Conservation (phyloP, 306 rosid species). For the Lathyrus oleraceus region DNA sequence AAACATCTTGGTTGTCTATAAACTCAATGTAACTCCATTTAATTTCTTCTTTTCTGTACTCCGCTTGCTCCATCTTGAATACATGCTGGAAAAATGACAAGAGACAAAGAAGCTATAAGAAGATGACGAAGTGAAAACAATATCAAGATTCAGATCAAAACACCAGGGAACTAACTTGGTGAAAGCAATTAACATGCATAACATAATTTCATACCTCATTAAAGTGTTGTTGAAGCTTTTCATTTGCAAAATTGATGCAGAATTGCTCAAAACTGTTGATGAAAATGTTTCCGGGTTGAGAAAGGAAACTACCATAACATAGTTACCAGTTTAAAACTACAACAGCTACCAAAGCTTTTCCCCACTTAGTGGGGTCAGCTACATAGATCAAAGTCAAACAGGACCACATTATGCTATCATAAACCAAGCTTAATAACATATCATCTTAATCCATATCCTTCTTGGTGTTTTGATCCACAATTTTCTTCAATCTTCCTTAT, state of each 20-base stretch:
- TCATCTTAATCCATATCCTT: not conserved
- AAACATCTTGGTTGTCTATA: constrained; percentile 95
- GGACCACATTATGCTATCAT: not conserved
- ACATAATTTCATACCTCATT: constrained; percentile 66
- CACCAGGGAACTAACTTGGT: constrained; percentile 16
- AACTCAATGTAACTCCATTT: constrained; percentile 99
- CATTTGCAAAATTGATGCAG: constrained; percentile 98
- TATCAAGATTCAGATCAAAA: constrained; percentile 17
- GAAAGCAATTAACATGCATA: constrained; percentile 2
- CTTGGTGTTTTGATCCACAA: not conserved
- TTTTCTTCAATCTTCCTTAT: not conserved
- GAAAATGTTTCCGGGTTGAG: constrained; percentile 28
- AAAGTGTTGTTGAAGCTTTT: constrained; percentile 98
- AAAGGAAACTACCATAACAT: not conserved
- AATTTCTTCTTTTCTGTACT: constrained; percentile 89
- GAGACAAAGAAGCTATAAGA: constrained; percentile 24
- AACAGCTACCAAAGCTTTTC: not conserved
- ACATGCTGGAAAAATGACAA: constrained; percentile 70
- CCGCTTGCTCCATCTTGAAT: constrained; percentile 99
- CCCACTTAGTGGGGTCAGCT: not conserved
- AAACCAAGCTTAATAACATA: not conserved
- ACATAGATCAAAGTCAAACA: constrained; percentile 1
- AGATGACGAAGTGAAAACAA: not conserved
- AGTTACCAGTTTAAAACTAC: constrained; percentile 3
- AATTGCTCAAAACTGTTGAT: constrained; percentile 94